These are phyloP conservation scores for Penicillium sp. DNA, from an alignment of 2,329 filamentous ascomycete species.

Conservation along the genomic window DNA sequence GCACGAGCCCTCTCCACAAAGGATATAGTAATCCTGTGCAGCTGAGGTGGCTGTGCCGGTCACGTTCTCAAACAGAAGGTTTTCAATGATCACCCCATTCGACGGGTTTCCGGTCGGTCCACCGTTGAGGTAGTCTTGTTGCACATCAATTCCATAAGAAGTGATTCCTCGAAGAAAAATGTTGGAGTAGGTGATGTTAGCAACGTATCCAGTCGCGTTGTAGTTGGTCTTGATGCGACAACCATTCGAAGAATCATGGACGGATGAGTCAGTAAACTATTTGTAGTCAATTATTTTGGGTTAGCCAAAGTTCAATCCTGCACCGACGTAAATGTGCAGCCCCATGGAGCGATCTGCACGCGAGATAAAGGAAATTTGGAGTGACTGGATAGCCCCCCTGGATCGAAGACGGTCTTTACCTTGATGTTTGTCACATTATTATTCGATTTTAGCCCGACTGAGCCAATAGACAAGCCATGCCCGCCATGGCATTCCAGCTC, in stretches of 20 bases:
- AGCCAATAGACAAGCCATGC: constrained; percentile 54
- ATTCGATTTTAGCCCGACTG: constrained; percentile 50
- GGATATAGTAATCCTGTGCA: constrained; percentile 45
- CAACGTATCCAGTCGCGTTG: constrained; percentile 47
- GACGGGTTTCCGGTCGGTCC: constrained; percentile 33
- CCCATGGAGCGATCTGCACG: too few relatives aligned
- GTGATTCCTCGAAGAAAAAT: constrained; percentile 42
- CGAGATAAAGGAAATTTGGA: too few relatives aligned
- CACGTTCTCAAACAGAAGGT: constrained; percentile 31
- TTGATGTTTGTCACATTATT: constrained; percentile 50
- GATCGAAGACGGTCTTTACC: neutral
- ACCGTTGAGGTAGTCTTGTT: constrained; percentile 52
- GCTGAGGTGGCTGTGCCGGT: constrained; percentile 28
- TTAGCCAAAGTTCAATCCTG: too few relatives aligned
- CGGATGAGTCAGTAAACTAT: neutral
- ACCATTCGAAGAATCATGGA: constrained; percentile 7
- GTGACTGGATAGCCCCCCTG: too few relatives aligned
- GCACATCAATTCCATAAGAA: constrained; percentile 33
- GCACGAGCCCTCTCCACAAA: constrained; percentile 49
- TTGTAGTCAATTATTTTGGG: neutral
- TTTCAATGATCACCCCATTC: constrained; percentile 33
- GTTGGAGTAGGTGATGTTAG: constrained; percentile 46
- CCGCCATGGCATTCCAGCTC: constrained; percentile 30
- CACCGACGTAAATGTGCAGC: too few relatives aligned
- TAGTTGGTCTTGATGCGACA: constrained; percentile 45